These are phyloP conservation scores for Stachybotrys chlorohalonatus DNA, from an alignment of 2,329 filamentous ascomycete genomes.

Conservation along the genomic window DNA sequence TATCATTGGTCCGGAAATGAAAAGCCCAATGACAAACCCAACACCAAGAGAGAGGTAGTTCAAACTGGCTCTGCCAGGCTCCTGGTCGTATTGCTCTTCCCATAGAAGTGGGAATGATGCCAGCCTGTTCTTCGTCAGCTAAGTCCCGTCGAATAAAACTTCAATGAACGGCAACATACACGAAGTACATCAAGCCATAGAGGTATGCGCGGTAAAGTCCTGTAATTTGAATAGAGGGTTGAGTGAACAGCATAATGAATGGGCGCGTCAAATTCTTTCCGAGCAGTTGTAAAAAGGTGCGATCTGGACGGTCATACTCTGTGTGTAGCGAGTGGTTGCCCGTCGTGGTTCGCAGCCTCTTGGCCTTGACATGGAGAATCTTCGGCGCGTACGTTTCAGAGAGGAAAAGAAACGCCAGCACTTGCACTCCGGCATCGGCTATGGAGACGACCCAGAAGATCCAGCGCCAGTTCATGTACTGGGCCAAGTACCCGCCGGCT, in stretches of 20 bases:
- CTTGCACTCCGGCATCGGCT: slow-evolving; percentile 21
- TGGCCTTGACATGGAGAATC: slow-evolving; percentile 17
- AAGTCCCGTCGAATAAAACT: not conserved
- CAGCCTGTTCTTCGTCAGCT: slow-evolving; percentile 16
- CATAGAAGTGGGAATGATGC: slow-evolving; percentile 44
- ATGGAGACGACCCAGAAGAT: slow-evolving; percentile 33
- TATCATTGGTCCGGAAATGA: slow-evolving; percentile 34
- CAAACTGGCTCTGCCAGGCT: slow-evolving; percentile 35
- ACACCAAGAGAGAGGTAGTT: slow-evolving; percentile 44
- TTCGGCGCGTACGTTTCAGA: slow-evolving; percentile 28
- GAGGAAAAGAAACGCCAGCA: slow-evolving; percentile 26
- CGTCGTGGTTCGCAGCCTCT: slow-evolving; percentile 15
- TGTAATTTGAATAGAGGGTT: slow-evolving; percentile 41
- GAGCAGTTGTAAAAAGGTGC: slow-evolving; percentile 13
- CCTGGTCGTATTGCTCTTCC: slow-evolving; percentile 35
- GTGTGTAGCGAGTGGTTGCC: slow-evolving; percentile 18
- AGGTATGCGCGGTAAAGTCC: slow-evolving; percentile 38
- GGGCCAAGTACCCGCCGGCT: slow-evolving; percentile 29
- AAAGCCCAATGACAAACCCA: slow-evolving; percentile 45
- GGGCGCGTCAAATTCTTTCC: slow-evolving; percentile 31
- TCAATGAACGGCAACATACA: slow-evolving; percentile 17
- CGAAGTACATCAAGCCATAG: slow-evolving; percentile 45
- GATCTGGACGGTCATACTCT: slow-evolving; percentile 16
- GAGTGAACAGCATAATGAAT: slow-evolving; percentile 37
- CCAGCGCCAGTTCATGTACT: slow-evolving; percentile 32